phyloP scores from a whole-genome alignment of 768 basidiomycete species.

The Hysterangium stoloniferum region DNA sequence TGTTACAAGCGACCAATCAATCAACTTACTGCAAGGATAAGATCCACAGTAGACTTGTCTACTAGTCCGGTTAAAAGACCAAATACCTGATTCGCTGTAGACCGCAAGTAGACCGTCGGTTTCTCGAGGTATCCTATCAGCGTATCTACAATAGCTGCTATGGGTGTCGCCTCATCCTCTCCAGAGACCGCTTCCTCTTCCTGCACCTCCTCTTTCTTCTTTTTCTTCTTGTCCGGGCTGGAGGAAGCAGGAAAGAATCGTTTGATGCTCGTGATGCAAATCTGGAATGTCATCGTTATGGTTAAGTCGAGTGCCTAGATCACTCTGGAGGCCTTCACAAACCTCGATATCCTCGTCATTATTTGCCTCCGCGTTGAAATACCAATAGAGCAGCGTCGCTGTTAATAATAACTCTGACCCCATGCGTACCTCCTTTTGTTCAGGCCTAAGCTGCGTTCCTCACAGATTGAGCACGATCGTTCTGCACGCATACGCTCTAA shows the following conservation, averaged over 20 bases:
- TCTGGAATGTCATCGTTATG: background rate
- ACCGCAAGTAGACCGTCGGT: slow-evolving; percentile 71
- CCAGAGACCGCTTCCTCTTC: slow-evolving; percentile 20
- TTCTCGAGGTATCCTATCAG: slow-evolving; percentile 87
- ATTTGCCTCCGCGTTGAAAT: slow-evolving; percentile 55
- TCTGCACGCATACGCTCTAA: background rate
- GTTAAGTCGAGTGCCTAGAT: slow-evolving; percentile 2
- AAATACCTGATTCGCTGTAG: slow-evolving; percentile 75
- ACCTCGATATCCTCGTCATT: slow-evolving; percentile 26
- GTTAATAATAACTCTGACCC: slow-evolving; percentile 67
- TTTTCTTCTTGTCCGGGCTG: slow-evolving; percentile 5
- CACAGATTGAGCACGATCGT: slow-evolving; percentile 3
- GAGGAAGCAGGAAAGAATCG: background rate
- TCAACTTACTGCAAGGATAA: slow-evolving; percentile 68
- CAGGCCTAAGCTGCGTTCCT: slow-evolving; percentile 27
- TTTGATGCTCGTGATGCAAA: slow-evolving; percentile 1
- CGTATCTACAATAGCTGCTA: slow-evolving; percentile 82
- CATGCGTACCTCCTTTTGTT: slow-evolving; percentile 46
- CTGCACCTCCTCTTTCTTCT: slow-evolving; percentile 10
- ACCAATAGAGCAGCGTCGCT: slow-evolving; percentile 63
- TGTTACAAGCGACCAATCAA: background rate
- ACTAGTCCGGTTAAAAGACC: slow-evolving; percentile 60
- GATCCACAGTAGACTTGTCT: slow-evolving; percentile 63
- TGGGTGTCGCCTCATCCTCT: slow-evolving; percentile 47
- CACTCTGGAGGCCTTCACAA: background rate